Evolutionary conservation across 257 asterid species (phyloP), one percentile per base, ranked within the genome.

Genomic region (Schizonepeta tenuifolia): DNA sequence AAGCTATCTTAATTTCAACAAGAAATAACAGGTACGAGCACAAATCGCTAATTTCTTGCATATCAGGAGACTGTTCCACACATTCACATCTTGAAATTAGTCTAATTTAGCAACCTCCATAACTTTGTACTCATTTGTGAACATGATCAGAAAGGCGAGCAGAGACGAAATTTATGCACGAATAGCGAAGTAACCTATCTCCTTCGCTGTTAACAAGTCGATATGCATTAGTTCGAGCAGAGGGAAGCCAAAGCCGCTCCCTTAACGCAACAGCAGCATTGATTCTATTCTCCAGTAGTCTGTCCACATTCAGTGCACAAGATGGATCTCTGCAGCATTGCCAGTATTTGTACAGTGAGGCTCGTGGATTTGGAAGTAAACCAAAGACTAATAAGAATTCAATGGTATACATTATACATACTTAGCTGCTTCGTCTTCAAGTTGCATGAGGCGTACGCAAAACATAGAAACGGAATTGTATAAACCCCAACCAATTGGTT

Each of bases 141-240:
- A 12, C 55, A 61, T 1, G 10, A 36, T 26, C 58, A 60, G 7
- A 22, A n/a, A 41, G 22, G 50, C 7, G n/a, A 20, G 40, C 17
- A 51, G 12, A 33, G 36, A 13, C 15, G 20, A 50, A 13, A 8
- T 15, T 20, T 40, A 11, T 61, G 56, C 17, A 43, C 24, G 51
- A 53, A 49, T 24, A 78, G 65, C 17, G 65, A 73, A 68, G 47
- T 14, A 66, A 28, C 98, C 98, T 77, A 71, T 91, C 99, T 64
- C 99, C 99, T 89, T 94, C 98, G 14, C 99, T 94, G 83, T 91
- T 93, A 72, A 93, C 85, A 22, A 93, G 96, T 65, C 98, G 97
- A 79, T 84, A 93, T 22, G 93, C 98, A 85, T 89, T 85, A 35
- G 96, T 88, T 71, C 71, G 64, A 38, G 83, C 41, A 13, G 98